Base-by-base conservation (phyloP, 164 flowering plant species). In the Chloranthus sessilifolius region DNA sequence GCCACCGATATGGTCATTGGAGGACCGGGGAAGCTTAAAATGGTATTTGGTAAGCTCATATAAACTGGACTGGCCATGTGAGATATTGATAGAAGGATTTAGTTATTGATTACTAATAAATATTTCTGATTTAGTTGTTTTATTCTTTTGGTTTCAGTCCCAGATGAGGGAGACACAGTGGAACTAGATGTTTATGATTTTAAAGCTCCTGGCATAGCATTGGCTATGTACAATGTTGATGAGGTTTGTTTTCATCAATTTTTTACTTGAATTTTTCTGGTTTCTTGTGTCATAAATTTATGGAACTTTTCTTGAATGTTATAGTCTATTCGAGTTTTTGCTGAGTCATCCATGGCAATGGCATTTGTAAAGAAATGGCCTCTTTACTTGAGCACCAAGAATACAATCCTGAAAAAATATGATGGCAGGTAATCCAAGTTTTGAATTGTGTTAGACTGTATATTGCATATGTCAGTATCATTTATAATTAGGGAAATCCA, bases 371-470 rank as follows among this genome's bases (percentile, higher is more conserved):
- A 94, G 75, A 89, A 79, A 65, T 94, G 97, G 97, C 99, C 99
- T 59, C 87, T 94, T 47, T 94, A 94, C 67, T 68, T 94, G 74
- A 94, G 99, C 68, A 86, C 97, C 30, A 94, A 94, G 63, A 94
- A 94, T 64, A 94, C 99, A 26, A 94, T 94, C 47, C 78, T 94
- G 5, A 94, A 94, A 74, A 85, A 81, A 72, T 94, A 94, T 67
- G 99, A 94, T 77, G 99, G 99, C 71, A 89, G 97, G 99, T 94
- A 67, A 24, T 38, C 7, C n/a, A n/a, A n/a, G n/a, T n/a, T n/a
- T 58, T 33, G 27, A 8, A 29, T 53, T 53, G 28, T 31, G 16
- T 36, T 39, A 27, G 7, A 43, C 2, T 28, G 14, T 3, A 28
- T 24, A 11, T 47, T 46, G 27, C 47, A 2, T 47, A n/a, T n/a